Evolutionary conservation across 495 filamentous ascomycete genomes (phyloP).

Genomic region (Cryomyces minteri): DNA sequence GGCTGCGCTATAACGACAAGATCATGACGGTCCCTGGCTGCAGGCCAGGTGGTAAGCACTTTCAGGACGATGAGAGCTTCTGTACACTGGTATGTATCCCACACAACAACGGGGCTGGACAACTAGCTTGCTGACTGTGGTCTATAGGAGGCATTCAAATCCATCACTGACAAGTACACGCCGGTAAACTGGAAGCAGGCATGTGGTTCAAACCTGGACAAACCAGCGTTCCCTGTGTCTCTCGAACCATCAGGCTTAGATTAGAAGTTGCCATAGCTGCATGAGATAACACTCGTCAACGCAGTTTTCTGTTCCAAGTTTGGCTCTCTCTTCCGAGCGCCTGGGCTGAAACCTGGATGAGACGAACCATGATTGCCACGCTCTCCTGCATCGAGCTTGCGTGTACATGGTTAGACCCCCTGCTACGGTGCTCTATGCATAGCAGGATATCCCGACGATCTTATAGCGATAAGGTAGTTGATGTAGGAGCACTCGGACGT

Average conservation of each 20-base stretch:
- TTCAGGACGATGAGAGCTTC: constrained; percentile 76
- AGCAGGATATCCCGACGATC: too few species aligned
- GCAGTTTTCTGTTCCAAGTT: too few species aligned
- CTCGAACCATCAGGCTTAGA: not conserved
- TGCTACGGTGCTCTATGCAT: too few species aligned
- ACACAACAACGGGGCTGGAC: not conserved
- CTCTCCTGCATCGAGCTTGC: too few species aligned
- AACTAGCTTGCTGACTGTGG: constrained; percentile 4
- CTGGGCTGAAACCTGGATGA: too few species aligned
- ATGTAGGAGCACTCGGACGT: too few species aligned
- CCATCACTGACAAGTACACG: constrained; percentile 76
- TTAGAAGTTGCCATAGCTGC: too few species aligned
- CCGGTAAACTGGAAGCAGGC: constrained; percentile 61
- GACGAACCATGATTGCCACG: too few species aligned
- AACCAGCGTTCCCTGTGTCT: constrained; percentile 28
- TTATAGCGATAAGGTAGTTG: too few species aligned
- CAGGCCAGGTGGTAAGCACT: constrained; percentile 55
- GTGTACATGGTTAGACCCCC: too few species aligned
- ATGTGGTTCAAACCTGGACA: constrained; percentile 48
- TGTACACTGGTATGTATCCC: constrained; percentile 56
- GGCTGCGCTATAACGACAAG: constrained; percentile 81
- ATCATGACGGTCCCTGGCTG: constrained; percentile 71
- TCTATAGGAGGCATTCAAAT: constrained; percentile 66
- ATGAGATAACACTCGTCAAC: too few species aligned
- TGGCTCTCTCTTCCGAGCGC: too few species aligned